phyloP scores from a whole-genome alignment of 306 rosid species.

The Citrullus colocynthis region DNA sequence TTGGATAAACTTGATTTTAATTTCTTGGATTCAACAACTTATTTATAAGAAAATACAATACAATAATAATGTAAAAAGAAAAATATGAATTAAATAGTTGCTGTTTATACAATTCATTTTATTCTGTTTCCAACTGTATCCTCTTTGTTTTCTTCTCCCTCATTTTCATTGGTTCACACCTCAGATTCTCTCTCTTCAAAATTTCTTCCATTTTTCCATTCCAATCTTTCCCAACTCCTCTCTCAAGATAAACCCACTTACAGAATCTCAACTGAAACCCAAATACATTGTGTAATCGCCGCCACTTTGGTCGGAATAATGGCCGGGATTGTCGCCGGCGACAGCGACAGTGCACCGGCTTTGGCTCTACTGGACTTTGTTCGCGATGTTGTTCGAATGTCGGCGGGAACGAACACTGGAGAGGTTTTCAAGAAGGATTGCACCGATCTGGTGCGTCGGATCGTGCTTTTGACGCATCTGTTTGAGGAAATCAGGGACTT shows the following conservation, averaged over 20 bases:
- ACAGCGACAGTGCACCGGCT: constrained; percentile 35
- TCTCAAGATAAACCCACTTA: background rate
- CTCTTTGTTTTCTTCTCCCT: constrained; percentile 5
- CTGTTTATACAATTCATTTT: background rate
- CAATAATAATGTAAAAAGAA: background rate
- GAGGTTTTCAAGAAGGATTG: constrained; percentile 61
- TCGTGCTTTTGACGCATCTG: constrained; percentile 69
- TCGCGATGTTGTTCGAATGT: constrained; percentile 42
- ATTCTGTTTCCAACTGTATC: constrained; percentile 7
- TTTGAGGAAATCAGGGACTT: constrained; percentile 65
- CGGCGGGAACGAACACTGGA: constrained; percentile 16
- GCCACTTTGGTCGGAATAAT: constrained; percentile 12
- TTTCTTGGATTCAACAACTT: background rate
- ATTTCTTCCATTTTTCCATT: background rate
- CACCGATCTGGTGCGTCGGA: constrained; percentile 92
- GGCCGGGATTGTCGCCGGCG: constrained; percentile 44
- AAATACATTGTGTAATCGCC: background rate
- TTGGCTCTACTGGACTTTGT: constrained; percentile 39
- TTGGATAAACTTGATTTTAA: background rate
- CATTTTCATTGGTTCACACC: constrained; percentile 1
- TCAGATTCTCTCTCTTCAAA: background rate
- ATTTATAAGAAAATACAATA: background rate
- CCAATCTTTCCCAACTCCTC: background rate
- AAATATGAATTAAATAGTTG: background rate
- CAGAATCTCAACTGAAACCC: background rate